phyloP scores from a whole-genome alignment of 495 filamentous ascomycete species.

The Bacidia rubella region DNA sequence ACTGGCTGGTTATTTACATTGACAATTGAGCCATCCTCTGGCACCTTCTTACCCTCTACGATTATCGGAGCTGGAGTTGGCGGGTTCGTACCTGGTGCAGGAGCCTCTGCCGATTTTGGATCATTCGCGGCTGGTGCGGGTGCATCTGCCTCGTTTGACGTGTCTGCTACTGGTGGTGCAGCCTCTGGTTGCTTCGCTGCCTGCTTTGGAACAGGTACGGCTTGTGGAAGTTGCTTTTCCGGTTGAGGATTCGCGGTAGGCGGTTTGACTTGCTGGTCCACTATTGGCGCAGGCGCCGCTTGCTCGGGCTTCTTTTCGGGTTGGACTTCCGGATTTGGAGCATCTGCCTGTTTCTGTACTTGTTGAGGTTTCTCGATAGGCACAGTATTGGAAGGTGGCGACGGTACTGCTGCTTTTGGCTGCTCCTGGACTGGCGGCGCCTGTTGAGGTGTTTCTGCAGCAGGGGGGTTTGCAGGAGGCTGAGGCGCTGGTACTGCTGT shows the following conservation, averaged over 20 bases:
- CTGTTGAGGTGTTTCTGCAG: neutral
- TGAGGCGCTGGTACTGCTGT: no score
- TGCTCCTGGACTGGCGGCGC: neutral
- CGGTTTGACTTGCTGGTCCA: no score
- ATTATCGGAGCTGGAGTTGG: neutral
- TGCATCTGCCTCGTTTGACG: neutral
- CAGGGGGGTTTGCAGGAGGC: neutral
- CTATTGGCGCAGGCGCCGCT: no score
- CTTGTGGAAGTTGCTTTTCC: neutral
- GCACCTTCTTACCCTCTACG: no score
- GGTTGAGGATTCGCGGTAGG: no score
- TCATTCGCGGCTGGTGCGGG: neutral
- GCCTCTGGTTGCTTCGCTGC: neutral
- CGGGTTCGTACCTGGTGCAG: neutral
- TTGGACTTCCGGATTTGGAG: no score
- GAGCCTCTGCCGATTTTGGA: neutral
- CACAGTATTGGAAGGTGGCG: neutral
- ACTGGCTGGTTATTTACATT: no score
- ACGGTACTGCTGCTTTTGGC: neutral
- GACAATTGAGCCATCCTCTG: no score
- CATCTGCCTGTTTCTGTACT: neutral
- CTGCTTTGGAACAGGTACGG: neutral
- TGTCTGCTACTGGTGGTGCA: neutral
- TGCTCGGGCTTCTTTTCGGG: no score
- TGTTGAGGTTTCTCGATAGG: neutral